Conservation (phyloP, 495 filamentous ascomycete genomes). For the Xanthoparmelia taractica region DNA sequence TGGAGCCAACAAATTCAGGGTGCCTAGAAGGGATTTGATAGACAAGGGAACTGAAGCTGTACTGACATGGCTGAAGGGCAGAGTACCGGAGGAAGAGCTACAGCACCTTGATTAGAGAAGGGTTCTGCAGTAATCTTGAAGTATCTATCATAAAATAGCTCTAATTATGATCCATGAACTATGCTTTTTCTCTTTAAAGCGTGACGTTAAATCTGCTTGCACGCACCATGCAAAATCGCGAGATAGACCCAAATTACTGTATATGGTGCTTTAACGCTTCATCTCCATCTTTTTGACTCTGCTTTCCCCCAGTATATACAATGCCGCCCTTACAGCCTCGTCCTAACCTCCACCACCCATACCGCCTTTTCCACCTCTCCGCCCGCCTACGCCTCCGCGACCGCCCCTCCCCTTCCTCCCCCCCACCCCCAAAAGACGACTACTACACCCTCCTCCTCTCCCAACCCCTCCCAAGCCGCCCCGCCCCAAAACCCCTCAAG, state of each 20-base stretch:
- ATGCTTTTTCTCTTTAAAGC: background rate
- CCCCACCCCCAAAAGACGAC: constrained; percentile 23
- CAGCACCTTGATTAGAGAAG: background rate
- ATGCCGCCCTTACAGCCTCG: constrained; percentile 9
- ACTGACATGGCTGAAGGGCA: constrained; percentile 73
- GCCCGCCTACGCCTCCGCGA: constrained; percentile 15
- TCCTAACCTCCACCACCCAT: constrained; percentile 6
- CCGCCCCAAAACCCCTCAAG: constrained; percentile 10
- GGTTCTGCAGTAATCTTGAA: background rate
- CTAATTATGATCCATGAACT: background rate
- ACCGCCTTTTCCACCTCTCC: constrained; percentile 22
- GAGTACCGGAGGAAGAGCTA: constrained; percentile 59
- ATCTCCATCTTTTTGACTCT: background rate
- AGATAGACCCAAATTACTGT: background rate
- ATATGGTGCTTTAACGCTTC: background rate
- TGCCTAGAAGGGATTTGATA: constrained; percentile 78
- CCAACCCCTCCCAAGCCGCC: constrained; percentile 11
- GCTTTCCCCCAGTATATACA: background rate
- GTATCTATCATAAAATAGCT: background rate
- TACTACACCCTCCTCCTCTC: constrained; percentile 27
- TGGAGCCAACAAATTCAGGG: constrained; percentile 72
- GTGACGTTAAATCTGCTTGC: background rate
- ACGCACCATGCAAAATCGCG: background rate
- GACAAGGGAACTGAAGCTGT: constrained; percentile 82
- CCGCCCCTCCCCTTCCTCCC: constrained; percentile 6